Evolutionary conservation across 2,329 filamentous ascomycete species (phyloP), one percentile per base, ranked within the genome.

Genomic region (Phyllosticta ampelicida): DNA sequence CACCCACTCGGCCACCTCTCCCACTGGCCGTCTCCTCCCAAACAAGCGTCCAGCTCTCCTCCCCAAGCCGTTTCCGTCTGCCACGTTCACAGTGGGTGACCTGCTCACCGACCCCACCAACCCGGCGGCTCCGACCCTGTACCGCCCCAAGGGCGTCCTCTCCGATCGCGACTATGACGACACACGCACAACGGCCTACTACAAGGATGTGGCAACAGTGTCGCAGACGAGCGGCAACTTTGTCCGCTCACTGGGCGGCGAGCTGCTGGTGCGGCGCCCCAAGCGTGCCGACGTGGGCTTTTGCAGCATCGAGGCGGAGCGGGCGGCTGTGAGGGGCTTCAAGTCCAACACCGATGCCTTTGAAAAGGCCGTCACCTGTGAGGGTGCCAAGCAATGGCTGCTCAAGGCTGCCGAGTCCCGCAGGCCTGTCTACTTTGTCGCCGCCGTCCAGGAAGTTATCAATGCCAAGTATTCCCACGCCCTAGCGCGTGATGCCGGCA

Each of bases 201-300:
- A 59, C 53, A 59, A 59, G 28, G 57, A 59, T 48, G 48, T 59
- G 20, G 57, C 57, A 48, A 21, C 53, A 20, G 51, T 59, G 28
- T 55, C 57, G n/a, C 56, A 36, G 51, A 19, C 29, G 4, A 55
- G 48, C n/a, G 53, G 53, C 53, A 59, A 55, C 53, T 59, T 59
- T 53, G 29, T 29, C 28, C 48, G 48, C 53, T 59, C 57, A 5
- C 57, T 55, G 10, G 57, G 57, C 53, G 57, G 57, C 29, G 57
- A 55, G 48, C 48, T 54, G 16, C 57, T 59, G 9, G 48, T 59
- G 20, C 29, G 36, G 48, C 28, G 21, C 19, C 57, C 57, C 16
- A 29, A 36, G 28, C 57, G 57, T 49, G 20, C 28, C 20, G 49
- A 50, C 53, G 51, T 53, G 20, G 48, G 53, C 21, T 53, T 59